Conservation (phyloP, 176 grass and related monocot species). For the Thalia dealbata region DNA sequence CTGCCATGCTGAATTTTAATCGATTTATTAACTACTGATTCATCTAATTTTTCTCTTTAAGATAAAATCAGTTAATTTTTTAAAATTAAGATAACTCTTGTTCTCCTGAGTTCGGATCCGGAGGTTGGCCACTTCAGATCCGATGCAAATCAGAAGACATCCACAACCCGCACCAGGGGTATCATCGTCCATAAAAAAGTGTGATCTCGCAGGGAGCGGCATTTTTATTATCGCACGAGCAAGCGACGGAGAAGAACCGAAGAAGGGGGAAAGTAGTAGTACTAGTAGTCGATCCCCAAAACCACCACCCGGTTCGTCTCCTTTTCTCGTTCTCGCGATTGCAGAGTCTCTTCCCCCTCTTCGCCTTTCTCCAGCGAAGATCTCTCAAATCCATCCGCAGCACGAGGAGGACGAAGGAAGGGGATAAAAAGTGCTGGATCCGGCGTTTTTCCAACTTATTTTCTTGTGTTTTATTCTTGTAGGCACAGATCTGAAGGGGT, state of each 20-base stretch:
- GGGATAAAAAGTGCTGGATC: neutral
- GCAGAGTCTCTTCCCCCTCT: neutral
- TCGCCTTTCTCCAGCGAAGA: neutral
- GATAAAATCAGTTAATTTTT: no score
- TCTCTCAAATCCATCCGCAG: neutral
- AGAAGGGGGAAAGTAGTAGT: neutral
- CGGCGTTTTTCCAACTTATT: neutral
- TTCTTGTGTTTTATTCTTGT: neutral
- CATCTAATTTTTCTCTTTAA: no score
- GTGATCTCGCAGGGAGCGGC: no score
- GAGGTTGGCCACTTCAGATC: no score
- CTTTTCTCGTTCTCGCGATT: no score
- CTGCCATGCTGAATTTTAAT: no score
- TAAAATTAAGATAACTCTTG: no score
- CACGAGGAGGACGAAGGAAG: neutral
- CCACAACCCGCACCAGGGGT: neutral
- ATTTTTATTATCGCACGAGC: neutral
- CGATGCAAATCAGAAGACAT: neutral
- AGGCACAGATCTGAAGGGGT: neutral
- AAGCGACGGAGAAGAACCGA: neutral
- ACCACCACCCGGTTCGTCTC: no score
- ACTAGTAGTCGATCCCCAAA: neutral
- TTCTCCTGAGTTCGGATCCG: no score
- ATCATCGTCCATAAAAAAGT: no score
- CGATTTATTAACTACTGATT: no score